Base-by-base conservation (phyloP, 1,284 basidiomycete species). In the Irpex rosettiformis region DNA sequence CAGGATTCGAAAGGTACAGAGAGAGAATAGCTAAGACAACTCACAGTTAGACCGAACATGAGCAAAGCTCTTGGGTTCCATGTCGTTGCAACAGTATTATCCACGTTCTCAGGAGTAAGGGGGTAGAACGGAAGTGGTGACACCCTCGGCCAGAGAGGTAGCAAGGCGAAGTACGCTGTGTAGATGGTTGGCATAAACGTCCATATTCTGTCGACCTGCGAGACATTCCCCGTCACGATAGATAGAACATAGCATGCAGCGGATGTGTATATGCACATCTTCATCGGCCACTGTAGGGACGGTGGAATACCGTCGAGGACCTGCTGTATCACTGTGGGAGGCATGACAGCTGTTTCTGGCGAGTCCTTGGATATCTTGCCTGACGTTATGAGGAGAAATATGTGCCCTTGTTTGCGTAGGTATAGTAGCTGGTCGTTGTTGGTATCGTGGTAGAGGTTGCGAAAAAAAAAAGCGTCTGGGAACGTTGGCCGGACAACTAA, bases 151-250 rank as follows among this genome's bases (percentile, higher is more conserved):
- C 86, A 87, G 10, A 88, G 71, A 0, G 90, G 89, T 3, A 90
- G 68, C 16, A 91, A 71, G 0, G 89, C 86, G 66, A 86, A 91
- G 66, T 93, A 89, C 0, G 82, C 82, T 0, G 87, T 84, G 70
- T 94, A 94, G 21, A 94, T 78, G 5, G 88, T 81, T 0, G 94
- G 94, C 54, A 93, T 73, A 68, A 94, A 85, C 75, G 76, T 75
- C 77, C 74, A 78, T 29, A 80, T 64, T 13, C 81, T 72, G 66
- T 94, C 91, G 28, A 96, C 93, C 73, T 94, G 93, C 5, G 88
- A 91, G 52, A 93, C 89, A 67, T 96, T 96, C 29, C 84, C 81
- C 0, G 89, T 93, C 28, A 91, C 57, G 22, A 90, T 52, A 6
- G 86, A 88, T 3, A 81, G 67, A 7, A 88, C 63, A 66, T 82